A percentile compares a stretch with the other conserved stretches of the same genome.
Evolutionary conservation across 1,284 basidiomycete genomes (phyloP).

Genomic region (Clitocybe nebularis): DNA sequence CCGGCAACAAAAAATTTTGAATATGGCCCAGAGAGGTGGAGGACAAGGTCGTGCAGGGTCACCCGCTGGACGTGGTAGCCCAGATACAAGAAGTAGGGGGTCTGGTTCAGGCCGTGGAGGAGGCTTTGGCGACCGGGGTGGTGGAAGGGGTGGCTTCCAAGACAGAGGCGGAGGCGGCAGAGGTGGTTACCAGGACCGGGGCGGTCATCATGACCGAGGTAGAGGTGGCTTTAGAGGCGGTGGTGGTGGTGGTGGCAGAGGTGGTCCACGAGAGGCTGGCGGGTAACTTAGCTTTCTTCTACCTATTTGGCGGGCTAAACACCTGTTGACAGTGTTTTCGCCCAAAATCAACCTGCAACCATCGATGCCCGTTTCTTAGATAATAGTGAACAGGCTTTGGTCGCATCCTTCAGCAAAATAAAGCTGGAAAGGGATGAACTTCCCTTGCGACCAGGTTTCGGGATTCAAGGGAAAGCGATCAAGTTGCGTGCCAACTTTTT

Average conservation of each 20-base stretch:
- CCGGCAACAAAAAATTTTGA: background rate
- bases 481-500: conserved; percentile 75
- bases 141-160: conserved; percentile 22
- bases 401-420: conserved; percentile 45
- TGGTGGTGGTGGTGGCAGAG: conserved; percentile 22
- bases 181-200: conserved; percentile 23
- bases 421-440: conserved; percentile 44
- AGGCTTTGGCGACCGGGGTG: conserved; percentile 16
- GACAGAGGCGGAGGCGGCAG: conserved; percentile 32
- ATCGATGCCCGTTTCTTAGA: conserved; percentile 60
- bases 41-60: conserved; percentile 28
- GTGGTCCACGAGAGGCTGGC: conserved; percentile 35
- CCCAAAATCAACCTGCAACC: conserved; percentile 39
- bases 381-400: conserved; percentile 52
- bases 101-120: conserved; percentile 18
- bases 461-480: conserved; percentile 52
- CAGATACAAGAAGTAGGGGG: conserved; percentile 21
- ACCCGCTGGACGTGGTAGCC: conserved; percentile 22
- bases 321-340: conserved; percentile 46
- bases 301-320: conserved; percentile 2
- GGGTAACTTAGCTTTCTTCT: conserved; percentile 37
- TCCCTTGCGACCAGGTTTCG: conserved; percentile 67
- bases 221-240: conserved; percentile 26
- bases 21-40: conserved; percentile 28
- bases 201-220: conserved; percentile 22